Percentiles rank a stretch among this genome's conserved stretches.
Conservation (phyloP, 2,329 filamentous ascomycete genomes). For the Aspergillus unguis region DNA sequence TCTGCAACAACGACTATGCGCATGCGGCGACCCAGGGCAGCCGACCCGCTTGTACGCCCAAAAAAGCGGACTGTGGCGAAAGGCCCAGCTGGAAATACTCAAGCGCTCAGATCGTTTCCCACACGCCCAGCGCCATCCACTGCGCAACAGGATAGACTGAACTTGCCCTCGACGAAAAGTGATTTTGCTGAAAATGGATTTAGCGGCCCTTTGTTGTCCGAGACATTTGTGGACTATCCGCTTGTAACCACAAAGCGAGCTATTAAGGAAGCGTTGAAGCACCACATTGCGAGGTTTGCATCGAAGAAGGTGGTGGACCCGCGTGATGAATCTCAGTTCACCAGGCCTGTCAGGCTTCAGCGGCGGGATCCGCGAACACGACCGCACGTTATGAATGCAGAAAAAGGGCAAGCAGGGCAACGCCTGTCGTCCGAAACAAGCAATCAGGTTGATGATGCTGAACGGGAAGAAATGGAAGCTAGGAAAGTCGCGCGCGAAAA, state of each 20-base stretch:
- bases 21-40: slow-evolving; percentile 49
- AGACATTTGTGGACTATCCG: slow-evolving; percentile 56
- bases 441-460: slow-evolving; percentile 63
- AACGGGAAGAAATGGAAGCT: slow-evolving; percentile 57
- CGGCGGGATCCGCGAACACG: slow-evolving; percentile 74
- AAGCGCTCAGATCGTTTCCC: slow-evolving; percentile 25
- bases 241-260: slow-evolving; percentile 80
- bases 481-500: slow-evolving; percentile 75
- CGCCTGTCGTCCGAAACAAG: slow-evolving; percentile 35
- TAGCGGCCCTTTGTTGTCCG: slow-evolving; percentile 39
- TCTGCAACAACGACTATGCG: slow-evolving; percentile 45
- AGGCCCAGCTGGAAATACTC: slow-evolving; percentile 22
- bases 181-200: slow-evolving; percentile 42
- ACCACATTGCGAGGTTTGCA: slow-evolving; percentile 83
- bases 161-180: slow-evolving; percentile 22
- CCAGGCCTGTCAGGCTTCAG: slow-evolving; percentile 82
- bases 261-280: slow-evolving; percentile 72
- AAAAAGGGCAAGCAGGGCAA: slow-evolving; percentile 34
- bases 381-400: slow-evolving; percentile 54
- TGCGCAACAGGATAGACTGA: slow-evolving; percentile 21
- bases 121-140: slow-evolving; percentile 20
- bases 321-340: slow-evolving; percentile 77
- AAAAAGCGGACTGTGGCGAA: slow-evolving; percentile 46
- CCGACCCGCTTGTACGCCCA: slow-evolving; percentile 63
- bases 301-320: slow-evolving; percentile 61